Conservation (phyloP, 257 asterid species). For the Fraxinus quadrangulata region DNA sequence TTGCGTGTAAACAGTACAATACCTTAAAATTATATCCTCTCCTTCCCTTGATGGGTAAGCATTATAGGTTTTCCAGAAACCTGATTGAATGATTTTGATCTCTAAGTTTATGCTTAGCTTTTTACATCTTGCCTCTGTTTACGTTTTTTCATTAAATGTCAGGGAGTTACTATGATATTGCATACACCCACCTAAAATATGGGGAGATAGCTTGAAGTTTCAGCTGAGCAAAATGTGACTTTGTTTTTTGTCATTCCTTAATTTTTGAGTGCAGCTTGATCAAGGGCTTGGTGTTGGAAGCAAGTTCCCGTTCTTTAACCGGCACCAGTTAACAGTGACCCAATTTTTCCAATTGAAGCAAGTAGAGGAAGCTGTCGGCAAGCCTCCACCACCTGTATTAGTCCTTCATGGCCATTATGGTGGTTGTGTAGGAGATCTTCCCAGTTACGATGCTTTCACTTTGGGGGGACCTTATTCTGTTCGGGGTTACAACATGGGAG, state of each 20-base stretch:
- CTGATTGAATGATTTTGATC: conserved; percentile 8
- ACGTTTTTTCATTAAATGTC: neutral
- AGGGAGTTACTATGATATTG: neutral
- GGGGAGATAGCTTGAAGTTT: neutral
- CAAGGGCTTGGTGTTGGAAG: conserved; percentile 95
- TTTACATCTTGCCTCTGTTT: neutral
- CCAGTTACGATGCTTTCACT: conserved; percentile 93
- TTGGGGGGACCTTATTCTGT: conserved; percentile 99
- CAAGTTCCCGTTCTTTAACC: conserved; percentile 81
- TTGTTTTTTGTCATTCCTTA: neutral
- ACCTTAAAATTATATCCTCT: neutral
- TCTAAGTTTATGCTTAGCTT: neutral
- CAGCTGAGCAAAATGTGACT: neutral
- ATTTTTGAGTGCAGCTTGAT: conserved; percentile 64
- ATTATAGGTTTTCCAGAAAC: conserved; percentile 10
- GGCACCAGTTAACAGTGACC: conserved; percentile 83
- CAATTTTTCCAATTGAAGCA: conserved; percentile 72
- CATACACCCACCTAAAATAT: neutral
- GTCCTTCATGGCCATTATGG: conserved; percentile 96
- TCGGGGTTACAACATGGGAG: conserved; percentile 97
- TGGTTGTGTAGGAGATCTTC: conserved; percentile 98
- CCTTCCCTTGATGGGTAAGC: neutral
- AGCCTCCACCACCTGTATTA: conserved; percentile 88
- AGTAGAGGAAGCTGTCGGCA: conserved; percentile 95
- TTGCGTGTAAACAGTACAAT: neutral